Percentiles rank a stretch among this genome's conserved stretches.
Evolutionary conservation across 306 rosid genomes (phyloP).

Genomic region (Vigna reflexopilosa): DNA sequence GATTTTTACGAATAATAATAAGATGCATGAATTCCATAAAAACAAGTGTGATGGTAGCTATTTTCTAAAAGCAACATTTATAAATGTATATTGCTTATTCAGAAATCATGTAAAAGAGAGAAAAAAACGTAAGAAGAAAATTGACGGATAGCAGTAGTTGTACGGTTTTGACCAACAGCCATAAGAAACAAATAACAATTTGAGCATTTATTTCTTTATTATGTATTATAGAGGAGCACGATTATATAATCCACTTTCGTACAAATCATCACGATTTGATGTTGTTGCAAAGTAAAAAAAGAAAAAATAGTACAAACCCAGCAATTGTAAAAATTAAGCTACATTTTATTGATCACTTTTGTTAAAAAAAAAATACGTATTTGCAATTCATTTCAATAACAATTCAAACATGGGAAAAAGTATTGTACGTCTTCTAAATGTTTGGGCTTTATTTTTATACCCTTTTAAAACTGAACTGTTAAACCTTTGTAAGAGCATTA

Average conservation of each 20-base stretch:
- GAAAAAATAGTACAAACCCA: not conserved
- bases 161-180: not conserved
- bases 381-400: not conserved
- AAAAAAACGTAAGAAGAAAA: not conserved
- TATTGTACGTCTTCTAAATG: no score
- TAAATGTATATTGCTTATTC: no score
- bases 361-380: not conserved
- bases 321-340: not conserved
- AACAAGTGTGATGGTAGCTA: not conserved
- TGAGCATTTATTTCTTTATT: not conserved
- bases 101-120: not conserved
- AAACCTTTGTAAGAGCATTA: no score
- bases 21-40: not conserved
- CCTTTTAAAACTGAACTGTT: no score
- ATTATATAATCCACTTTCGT: not conserved
- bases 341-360: not conserved
- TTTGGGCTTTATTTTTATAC: no score
- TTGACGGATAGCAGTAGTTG: not conserved
- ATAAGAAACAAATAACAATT: not conserved
- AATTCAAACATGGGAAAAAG: no score
- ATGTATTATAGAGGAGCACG: not conserved
- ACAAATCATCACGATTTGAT: not conserved
- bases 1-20: no score
- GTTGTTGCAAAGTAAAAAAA: not conserved
- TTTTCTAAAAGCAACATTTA: not conserved